Evolutionary conservation across 768 basidiomycete genomes (phyloP), one percentile per base, ranked within the genome.

Genomic region (Auriscalpium orientale): DNA sequence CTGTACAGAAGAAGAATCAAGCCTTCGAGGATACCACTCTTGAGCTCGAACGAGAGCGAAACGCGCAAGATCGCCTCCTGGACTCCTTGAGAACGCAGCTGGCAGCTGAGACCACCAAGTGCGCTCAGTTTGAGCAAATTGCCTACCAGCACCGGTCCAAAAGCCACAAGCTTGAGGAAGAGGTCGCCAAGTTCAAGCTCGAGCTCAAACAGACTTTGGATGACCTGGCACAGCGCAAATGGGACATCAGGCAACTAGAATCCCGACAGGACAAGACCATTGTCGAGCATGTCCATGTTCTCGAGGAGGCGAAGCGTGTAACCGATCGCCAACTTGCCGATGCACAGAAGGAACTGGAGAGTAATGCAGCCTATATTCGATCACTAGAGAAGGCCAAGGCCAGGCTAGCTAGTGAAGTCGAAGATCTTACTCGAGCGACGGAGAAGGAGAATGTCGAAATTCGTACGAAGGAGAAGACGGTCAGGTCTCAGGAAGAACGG

Each of bases 261-360:
- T 87, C 89, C 3, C 84, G 80, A 66, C 89, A 97, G 66, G 92
- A 98, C 75, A 98, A 95, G 74, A 97, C 91, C n/a, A 95, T 97
- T 57, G 94, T 98, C 46, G 95, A 98, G 70, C 95, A 98, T 65
- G 91, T 97, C 22, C 87, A 98, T 67, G 95, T 98, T 33, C 78
- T 95, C 11, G 94, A 98, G 68, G 91, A 95, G 67, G 95, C 95
- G 15, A 98, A 98, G 70, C 85, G 85, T 37, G 85, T 95, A 55
- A 95, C 95, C 1, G 95, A 98, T 67, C 83, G 88, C 40, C 91
- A 97, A 66, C 82, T 98, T 15, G 81, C 77, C 18, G 89, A 91
- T 2, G 88, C 93, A 0, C 85, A 89, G 55, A 70, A 76, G 18
- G 92, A 95, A 67, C 70, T 95, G 35, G 78, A 85, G 68, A 83